Evolutionary conservation across 2,329 filamentous ascomycete genomes (phyloP).

Genomic region (Elsinoe necatrix): DNA sequence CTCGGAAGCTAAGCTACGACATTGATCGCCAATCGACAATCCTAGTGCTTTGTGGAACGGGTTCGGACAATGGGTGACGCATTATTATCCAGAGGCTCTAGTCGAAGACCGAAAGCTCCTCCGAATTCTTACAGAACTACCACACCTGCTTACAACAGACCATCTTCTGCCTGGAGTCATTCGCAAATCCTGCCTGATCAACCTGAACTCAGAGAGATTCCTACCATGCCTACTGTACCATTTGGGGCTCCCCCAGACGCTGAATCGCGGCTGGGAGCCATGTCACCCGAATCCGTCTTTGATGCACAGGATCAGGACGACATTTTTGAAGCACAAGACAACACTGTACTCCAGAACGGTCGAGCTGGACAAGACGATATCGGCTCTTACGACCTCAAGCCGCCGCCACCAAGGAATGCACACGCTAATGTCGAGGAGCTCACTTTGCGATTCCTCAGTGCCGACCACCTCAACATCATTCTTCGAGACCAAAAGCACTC

Average conservation of each 20-base stretch:
- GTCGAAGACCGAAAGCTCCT: not conserved
- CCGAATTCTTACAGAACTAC: not conserved
- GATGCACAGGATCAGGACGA: not conserved
- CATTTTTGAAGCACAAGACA: not conserved
- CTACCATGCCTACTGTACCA: constrained; percentile 1
- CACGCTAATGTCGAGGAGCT: constrained; percentile 31
- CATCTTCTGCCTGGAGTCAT: constrained; percentile 12
- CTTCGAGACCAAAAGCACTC: constrained; percentile 31
- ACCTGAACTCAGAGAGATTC: constrained; percentile 1
- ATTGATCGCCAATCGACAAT: constrained; percentile 15
- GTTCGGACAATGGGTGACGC: constrained; percentile 5
- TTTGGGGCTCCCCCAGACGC: constrained; percentile 2
- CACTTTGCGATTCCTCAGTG: constrained; percentile 34
- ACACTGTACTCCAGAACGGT: not conserved
- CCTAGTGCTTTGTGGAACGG: not conserved
- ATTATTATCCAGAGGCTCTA: constrained; percentile 7
- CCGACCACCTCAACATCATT: constrained; percentile 36
- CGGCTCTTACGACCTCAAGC: constrained; percentile 33
- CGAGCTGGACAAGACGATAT: constrained; percentile 21
- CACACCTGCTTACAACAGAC: not conserved
- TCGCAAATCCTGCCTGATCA: constrained; percentile 12
- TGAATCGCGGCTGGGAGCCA: not conserved
- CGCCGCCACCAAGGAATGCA: constrained; percentile 30
- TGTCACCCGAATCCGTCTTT: constrained; percentile 11
- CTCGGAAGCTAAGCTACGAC: constrained; percentile 14